A percentile compares a stretch with the other conserved stretches of the same genome.
Conservation (phyloP, 2,329 filamentous ascomycete genomes). For the Westerdykella sp. region DNA sequence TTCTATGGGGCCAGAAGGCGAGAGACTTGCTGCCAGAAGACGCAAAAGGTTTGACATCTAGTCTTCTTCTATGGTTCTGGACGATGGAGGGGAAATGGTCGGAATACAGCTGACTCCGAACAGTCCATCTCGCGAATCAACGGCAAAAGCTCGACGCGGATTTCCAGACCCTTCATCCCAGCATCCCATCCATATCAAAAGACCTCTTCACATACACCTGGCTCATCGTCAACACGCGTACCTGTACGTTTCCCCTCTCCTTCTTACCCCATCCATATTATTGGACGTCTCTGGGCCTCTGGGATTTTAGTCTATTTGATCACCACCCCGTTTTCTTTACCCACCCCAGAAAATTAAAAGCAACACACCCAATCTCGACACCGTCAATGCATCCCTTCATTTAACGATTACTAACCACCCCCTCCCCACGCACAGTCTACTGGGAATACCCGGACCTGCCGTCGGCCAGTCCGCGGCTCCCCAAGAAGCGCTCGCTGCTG, state of each 20-base stretch:
- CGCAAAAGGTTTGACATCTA: conserved; percentile 19
- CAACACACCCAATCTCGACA: too few species aligned
- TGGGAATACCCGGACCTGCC: conserved; percentile 42
- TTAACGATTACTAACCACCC: neutral
- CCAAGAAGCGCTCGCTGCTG: conserved; percentile 37
- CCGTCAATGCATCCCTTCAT: neutral
- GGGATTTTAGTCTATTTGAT: too few species aligned
- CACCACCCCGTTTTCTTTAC: too few species aligned
- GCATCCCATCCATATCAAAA: conserved; percentile 41
- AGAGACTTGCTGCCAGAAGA: conserved; percentile 37
- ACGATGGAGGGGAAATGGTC: neutral
- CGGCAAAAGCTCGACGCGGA: conserved; percentile 47
- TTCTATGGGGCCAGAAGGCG: conserved; percentile 47
- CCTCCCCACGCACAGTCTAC: conserved; percentile 35
- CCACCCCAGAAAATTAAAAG: too few species aligned
- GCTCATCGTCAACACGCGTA: conserved; percentile 56
- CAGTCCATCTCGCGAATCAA: conserved; percentile 51
- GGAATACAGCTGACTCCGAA: neutral
- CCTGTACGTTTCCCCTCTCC: conserved; percentile 26
- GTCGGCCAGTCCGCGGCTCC: conserved; percentile 36
- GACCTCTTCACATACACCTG: conserved; percentile 50
- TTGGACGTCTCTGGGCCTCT: too few species aligned
- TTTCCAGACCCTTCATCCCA: conserved; percentile 41
- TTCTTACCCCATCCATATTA: neutral
- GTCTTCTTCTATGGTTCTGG: neutral